Evolutionary conservation across 2,329 filamentous ascomycete genomes (phyloP).

Genomic region (Diaporthe sp.): DNA sequence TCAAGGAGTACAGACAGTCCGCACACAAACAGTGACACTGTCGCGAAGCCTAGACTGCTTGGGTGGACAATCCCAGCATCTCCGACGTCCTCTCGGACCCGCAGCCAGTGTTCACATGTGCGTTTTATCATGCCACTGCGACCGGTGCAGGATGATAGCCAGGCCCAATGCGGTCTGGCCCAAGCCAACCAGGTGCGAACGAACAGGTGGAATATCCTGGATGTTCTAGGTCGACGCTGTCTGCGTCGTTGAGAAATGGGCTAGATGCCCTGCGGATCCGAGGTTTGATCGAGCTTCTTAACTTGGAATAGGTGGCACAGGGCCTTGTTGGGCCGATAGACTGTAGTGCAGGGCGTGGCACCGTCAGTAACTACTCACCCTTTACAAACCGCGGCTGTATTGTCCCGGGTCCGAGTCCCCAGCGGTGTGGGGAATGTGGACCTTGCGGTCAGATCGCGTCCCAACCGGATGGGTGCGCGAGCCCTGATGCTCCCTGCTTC

Average conservation of each 20-base stretch:
- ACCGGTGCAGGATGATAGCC: neutral
- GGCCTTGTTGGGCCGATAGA: neutral
- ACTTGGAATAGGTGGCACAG: neutral
- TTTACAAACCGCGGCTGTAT: constrained; percentile 3
- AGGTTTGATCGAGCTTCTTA: neutral
- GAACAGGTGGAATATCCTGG: neutral
- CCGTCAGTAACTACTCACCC: neutral
- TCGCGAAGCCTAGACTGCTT: neutral
- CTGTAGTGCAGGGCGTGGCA: neutral
- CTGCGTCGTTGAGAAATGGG: neutral
- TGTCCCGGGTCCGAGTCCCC: constrained; percentile 14
- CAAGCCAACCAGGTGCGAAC: neutral
- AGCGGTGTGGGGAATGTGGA: constrained; percentile 27
- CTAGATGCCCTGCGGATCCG: constrained; percentile 3
- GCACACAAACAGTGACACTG: constrained; percentile 1
- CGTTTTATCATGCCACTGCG: neutral
- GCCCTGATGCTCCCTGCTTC: constrained; percentile 1
- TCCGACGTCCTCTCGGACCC: neutral
- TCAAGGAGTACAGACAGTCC: neutral
- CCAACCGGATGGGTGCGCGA: constrained; percentile 16
- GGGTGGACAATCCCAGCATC: neutral
- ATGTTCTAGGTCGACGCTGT: neutral
- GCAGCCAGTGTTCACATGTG: neutral
- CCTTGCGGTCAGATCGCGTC: neutral
- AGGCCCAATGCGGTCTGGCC: neutral